Percentiles rank a stretch among this genome's conserved stretches.
Conservation (phyloP, 2,329 filamentous ascomycete genomes). For the Fusarium sp. region DNA sequence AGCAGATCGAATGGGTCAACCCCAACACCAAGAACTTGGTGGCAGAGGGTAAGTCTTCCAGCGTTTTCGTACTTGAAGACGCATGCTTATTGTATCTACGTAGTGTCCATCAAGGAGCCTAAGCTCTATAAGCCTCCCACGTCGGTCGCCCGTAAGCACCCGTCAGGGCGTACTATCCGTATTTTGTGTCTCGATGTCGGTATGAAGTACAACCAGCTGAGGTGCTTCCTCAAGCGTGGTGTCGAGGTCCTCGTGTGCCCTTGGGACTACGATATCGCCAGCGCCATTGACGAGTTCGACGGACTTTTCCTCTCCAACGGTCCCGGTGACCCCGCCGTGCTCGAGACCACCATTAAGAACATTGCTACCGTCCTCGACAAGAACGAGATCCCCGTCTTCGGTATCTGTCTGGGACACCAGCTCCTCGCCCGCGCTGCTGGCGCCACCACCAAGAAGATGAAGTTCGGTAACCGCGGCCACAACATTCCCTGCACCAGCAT, state of each 20-base stretch:
- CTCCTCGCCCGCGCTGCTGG: conserved; percentile 89
- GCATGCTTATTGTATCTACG: conserved; percentile 54
- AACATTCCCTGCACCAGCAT: conserved; percentile 98
- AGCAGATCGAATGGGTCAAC: conserved; percentile 87
- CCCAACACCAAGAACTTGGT: conserved; percentile 95
- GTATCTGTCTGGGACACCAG: conserved; percentile 96
- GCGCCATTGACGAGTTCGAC: conserved; percentile 87
- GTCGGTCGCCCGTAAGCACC: conserved; percentile 80
- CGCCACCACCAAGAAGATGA: conserved; percentile 92
- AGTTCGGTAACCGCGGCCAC: conserved; percentile 98
- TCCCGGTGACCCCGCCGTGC: conserved; percentile 90
- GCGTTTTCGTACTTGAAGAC: conserved; percentile 30
- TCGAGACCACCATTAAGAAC: conserved; percentile 82
- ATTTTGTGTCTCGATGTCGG: conserved; percentile 96
- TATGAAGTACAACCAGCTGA: conserved; percentile 97
- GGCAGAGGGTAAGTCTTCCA: conserved; percentile 79
- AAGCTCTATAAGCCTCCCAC: conserved; percentile 84
- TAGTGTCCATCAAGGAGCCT: conserved; percentile 89
- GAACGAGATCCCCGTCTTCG: conserved; percentile 88
- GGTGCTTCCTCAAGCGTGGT: conserved; percentile 89
- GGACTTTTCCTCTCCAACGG: conserved; percentile 98
- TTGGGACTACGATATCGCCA: conserved; percentile 92
- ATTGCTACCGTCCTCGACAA: conserved; percentile 80
- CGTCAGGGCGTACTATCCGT: conserved; percentile 86
- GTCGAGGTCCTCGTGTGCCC: conserved; percentile 95